Base-by-base conservation (phyloP, 2,329 filamentous ascomycete species). In the Fusarium agapanthi region DNA sequence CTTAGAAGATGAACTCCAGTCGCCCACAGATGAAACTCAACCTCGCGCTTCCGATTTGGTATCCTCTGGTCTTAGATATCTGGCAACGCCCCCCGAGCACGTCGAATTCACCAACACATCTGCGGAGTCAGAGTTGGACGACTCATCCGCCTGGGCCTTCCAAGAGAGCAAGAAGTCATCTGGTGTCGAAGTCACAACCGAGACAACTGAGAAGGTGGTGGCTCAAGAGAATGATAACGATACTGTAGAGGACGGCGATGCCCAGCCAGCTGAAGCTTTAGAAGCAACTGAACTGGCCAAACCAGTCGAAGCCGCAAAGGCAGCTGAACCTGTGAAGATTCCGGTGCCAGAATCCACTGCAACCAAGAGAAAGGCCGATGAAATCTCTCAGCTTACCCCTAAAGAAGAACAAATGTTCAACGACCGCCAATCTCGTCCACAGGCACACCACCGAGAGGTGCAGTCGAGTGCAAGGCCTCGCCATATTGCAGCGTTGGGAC, bases 31-130 rank as follows among this genome's bases (percentile, higher is more conserved):
- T 43, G 11, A 43, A 50, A 38, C 34, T 32, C 20, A 43, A 34
- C 48, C 67, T 28, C 45, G 41, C 20, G 35, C 55, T 56, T 74
- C 73, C 14, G 56, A 65, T 14, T 79, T 80, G 72, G 73, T 77
- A 30, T 55, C 68, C 7, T 79, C 81, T 18, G 81, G 81, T 18
- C 75, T 78, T 7, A 74, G 75, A 24, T 83, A 84, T 54, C 75
- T 83, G 16, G 78, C 57, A 59, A 22, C 72, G 68, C 35, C 56
- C 28, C 37, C 62, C 37, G 34, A 40, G 34, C 59, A 40, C 24
- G 20, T 26, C 15, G 74, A 76, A 13, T n/a, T 48, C 24, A 53
- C 55, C 20, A 44, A 43, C 11, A 24, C 30, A 30, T 35, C 40
- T 5, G 41, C 58, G 15, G 26, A 53, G n/a, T 54, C 63, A 13